Evolutionary conservation across 2,329 filamentous ascomycete species (phyloP), one percentile per base, ranked within the genome.

Genomic region (Aspergillus sp.): DNA sequence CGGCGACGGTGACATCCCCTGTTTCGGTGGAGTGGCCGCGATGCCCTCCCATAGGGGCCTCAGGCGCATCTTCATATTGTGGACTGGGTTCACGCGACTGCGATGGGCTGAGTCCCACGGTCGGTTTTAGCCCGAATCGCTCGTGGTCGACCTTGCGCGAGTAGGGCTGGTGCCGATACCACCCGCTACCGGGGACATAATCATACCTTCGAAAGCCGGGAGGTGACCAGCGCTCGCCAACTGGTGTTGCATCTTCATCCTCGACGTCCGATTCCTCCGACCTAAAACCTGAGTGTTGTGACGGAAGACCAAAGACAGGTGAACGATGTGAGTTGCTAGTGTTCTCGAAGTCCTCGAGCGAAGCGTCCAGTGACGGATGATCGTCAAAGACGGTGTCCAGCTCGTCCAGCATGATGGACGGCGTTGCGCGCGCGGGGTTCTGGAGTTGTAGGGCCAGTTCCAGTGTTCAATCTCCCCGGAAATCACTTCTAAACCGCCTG

Each of bases 251-350:
- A 27, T 75, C 76, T 39, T 72, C 73, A 31, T 73, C 62, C 55
- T 75, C 68, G 55, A 67, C 64, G 27, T 82, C 81, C 48, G 82
- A 77, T 37, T 78, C 76, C 51, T 77, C 77, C 15, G 79, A 87
- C 64, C 84, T 81, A 77, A 88, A 88, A 67, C 82, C 85, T 40
- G 85, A 88, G 71, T 87, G 84, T 63, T 85, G 82, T 50, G 82
- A 85, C 15, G 82, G 82, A 56, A 83, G 64, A 21, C 80, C 79
- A 59, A 84, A 83, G 52, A 81, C 70, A 17, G 83, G 84, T 15
- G 81, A 82, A 35, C 77, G 79, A 51, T 68, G 70, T 25, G 68
- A 58, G 58, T 71, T 70, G 60, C 80, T 80, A 65, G 79, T 78
- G 62, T 79, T 79, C 68, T 86, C 84, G 74, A 85, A 86, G 73